Conservation (phyloP, 306 rosid species). For the Carpinus viminea region DNA sequence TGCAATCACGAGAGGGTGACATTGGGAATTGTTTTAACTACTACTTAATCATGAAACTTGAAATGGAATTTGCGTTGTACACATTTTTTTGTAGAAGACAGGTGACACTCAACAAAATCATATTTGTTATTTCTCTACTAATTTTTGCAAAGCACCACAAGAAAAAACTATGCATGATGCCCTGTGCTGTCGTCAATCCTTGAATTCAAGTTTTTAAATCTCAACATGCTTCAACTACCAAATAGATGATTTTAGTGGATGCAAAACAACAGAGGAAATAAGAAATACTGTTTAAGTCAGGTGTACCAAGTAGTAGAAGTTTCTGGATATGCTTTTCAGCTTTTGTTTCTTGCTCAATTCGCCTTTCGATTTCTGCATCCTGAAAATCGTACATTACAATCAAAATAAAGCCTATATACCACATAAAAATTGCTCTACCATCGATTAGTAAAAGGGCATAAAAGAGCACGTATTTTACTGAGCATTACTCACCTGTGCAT, state of each 20-base stretch:
- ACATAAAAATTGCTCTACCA: conserved; percentile 1
- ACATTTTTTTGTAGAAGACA: background rate
- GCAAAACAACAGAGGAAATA: conserved; percentile 13
- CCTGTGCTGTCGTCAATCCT: conserved; percentile 5
- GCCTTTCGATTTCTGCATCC: conserved; percentile 90
- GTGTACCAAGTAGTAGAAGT: conserved; percentile 86
- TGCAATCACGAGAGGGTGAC: background rate
- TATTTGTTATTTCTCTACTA: background rate
- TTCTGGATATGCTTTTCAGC: conserved; percentile 95
- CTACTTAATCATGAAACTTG: background rate
- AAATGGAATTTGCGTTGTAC: background rate
- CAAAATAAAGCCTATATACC: conserved; percentile 23
- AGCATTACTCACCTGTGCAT: conserved; percentile 65
- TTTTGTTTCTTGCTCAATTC: conserved; percentile 90
- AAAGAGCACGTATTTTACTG: background rate
- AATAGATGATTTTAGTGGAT: conserved; percentile 11
- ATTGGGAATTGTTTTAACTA: background rate
- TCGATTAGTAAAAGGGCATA: background rate
- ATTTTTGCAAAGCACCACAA: background rate
- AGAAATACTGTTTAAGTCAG: conserved; percentile 11
- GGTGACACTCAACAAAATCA: background rate
- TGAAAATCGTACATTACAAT: conserved; percentile 43
- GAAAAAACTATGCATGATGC: conserved; percentile 12
- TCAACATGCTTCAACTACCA: conserved; percentile 11
- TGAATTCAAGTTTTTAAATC: background rate